Percentiles rank a stretch among this genome's conserved stretches.
phyloP scores from a whole-genome alignment of 441 rosid genomes.

The Jatropha multifida region DNA sequence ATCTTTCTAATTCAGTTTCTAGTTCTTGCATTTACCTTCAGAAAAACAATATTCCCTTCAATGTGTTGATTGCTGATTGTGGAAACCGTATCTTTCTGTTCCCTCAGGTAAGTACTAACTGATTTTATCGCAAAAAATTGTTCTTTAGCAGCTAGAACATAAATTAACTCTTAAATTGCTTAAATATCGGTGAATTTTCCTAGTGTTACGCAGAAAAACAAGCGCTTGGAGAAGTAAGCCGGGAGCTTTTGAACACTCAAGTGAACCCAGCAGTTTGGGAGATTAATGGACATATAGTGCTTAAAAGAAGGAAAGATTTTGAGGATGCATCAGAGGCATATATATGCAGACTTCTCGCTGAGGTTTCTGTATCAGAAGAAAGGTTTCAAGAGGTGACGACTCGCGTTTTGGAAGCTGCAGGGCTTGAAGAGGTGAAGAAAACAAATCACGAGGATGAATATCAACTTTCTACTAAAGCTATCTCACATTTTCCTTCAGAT shows the following conservation, averaged over 20 bases:
- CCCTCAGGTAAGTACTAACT: constrained; percentile 56
- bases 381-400: constrained; percentile 59
- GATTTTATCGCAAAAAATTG: too few relatives aligned
- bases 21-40: constrained; percentile 67
- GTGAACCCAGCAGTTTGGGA: constrained; percentile 95
- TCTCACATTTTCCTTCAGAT: constrained; percentile 12
- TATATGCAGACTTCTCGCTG: constrained; percentile 67
- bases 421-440: constrained; percentile 14
- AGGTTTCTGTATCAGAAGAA: constrained; percentile 68
- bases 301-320: constrained; percentile 71
- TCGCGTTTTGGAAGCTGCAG: constrained; percentile 49
- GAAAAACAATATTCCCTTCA: constrained; percentile 69
- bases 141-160: too few relatives aligned
- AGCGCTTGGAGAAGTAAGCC: constrained; percentile 74
- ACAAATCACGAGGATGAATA: constrained; percentile 12
- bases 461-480: constrained; percentile 14
- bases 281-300: constrained; percentile 79
- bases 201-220: constrained; percentile 88
- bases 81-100: constrained; percentile 65
- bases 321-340: constrained; percentile 70
- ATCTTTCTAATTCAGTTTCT: constrained; percentile 56
- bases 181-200: not conserved
- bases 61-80: constrained; percentile 63
- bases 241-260: constrained; percentile 64
- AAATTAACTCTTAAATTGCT: not conserved